Evolutionary conservation across 2,329 filamentous ascomycete genomes (phyloP), one percentile per base, ranked within the genome.

Genomic region (Orbilia oligospora): DNA sequence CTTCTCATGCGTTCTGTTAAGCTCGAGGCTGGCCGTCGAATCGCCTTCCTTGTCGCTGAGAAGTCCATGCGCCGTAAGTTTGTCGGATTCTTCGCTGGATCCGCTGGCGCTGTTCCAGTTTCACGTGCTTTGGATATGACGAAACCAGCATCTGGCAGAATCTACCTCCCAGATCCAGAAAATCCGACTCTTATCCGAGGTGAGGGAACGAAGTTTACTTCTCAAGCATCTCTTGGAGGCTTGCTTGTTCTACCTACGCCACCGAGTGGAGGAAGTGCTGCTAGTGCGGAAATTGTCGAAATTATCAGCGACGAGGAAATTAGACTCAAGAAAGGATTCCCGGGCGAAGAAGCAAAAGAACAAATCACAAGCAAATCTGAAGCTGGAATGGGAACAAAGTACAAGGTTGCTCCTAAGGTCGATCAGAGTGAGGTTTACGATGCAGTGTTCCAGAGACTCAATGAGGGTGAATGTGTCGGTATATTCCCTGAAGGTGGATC

Each of bases 401-500:
- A 91, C 87, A 96, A 96, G 86, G 87, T 94, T 53, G 94, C 95
- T 1, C 95, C 95, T 2, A 94, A 97, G 83, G 94, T 97, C 49
- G 94, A 98, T 84, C 95, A 98, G 86, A 94, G 91, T 33, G 90
- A 93, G 81, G 95, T 98, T 30, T 98, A 98, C 85, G 90, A 97
- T 84, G 93, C 93, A 20, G 95, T 99, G 16, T 97, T 97, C 84
- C 89, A 91, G 80, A 90, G 93, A 33, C 88, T 99, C 38, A 90
- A 91, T 81, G 88, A 89, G 46, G 94, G 93, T 56, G 95, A 94
- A 18, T 97, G 94, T 83, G 92, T 98, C 69, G 96, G 95, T 80
- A 97, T 99, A 83, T 99, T 98, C 84, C 95, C 95, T 1, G 95
- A 99, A 85, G 95, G 95, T 81, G 95, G 95, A 82, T 97, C 94